Evolutionary conservation across 2,329 filamentous ascomycete genomes (phyloP).

Genomic region (Colletotrichum tropicicola): DNA sequence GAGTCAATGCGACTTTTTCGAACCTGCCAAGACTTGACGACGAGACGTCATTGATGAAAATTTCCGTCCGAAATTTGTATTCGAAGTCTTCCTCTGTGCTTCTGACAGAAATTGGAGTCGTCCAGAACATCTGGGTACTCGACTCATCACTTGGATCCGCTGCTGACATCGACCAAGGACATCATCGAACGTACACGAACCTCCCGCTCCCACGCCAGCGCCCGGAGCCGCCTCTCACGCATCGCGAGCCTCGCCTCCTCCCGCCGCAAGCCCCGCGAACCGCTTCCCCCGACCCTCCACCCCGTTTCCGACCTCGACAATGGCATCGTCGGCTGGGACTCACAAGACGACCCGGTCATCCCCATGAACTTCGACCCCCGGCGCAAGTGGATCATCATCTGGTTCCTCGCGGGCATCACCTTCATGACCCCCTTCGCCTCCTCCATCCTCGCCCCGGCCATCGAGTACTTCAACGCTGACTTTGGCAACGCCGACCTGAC

Average conservation of each 20-base stretch:
- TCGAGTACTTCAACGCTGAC: constrained; percentile 51
- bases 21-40: neutral
- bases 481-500: constrained; percentile 53
- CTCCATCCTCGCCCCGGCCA: constrained; percentile 65
- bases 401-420: constrained; percentile 67
- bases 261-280: constrained; percentile 36
- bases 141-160: too few relatives aligned
- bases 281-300: constrained; percentile 44
- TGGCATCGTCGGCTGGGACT: constrained; percentile 69
- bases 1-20: neutral
- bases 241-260: constrained; percentile 35
- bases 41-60: neutral
- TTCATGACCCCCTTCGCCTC: constrained; percentile 73
- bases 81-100: too few relatives aligned
- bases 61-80: too few relatives aligned
- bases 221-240: constrained; percentile 36
- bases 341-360: constrained; percentile 64
- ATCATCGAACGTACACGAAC: constrained; percentile 8
- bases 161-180: neutral
- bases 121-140: neutral
- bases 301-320: constrained; percentile 60
- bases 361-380: constrained; percentile 64
- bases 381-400: constrained; percentile 67
- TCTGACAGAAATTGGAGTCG: too few relatives aligned
- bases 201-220: constrained; percentile 30